A percentile compares a stretch with the other conserved stretches of the same genome.
Evolutionary conservation across 345 rosid genomes (phyloP).

Genomic region (Erodium maritimum): DNA sequence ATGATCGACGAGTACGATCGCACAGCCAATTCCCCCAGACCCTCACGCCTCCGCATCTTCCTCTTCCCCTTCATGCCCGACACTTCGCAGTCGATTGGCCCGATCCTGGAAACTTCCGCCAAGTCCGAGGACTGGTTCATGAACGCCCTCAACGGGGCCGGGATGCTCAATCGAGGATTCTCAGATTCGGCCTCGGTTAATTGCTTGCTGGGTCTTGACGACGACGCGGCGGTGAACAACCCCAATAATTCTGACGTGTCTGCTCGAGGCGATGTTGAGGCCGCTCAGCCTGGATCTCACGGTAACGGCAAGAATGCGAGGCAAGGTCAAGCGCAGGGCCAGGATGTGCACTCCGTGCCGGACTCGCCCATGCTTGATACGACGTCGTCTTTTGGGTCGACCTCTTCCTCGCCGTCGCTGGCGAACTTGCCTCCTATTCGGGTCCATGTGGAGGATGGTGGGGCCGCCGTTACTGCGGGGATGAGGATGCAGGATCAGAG

Average conservation of each 20-base stretch:
- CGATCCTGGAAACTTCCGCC: constrained; percentile 46
- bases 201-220: constrained; percentile 69
- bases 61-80: constrained; percentile 66
- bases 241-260: not conserved
- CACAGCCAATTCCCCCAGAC: constrained; percentile 22
- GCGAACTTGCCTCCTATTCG: constrained; percentile 81
- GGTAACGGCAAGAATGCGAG: constrained; percentile 29
- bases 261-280: no score
- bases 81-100: constrained; percentile 62
- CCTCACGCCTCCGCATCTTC: constrained; percentile 69
- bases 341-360: constrained; percentile 76
- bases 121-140: constrained; percentile 95
- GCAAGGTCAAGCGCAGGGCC: constrained; percentile 18
- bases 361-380: constrained; percentile 95
- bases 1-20: constrained; percentile 98
- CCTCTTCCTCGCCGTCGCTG: constrained; percentile 80
- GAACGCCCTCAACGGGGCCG: constrained; percentile 60
- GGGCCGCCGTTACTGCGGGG: constrained; percentile 4
- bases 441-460: constrained; percentile 55
- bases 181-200: constrained; percentile 67
- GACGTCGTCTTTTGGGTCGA: constrained; percentile 81
- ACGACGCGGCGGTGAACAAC: constrained; percentile 14
- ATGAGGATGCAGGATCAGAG: constrained; percentile 36
- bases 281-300: not conserved
- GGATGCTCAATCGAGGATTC: constrained; percentile 48